Evolutionary conservation across 2,329 filamentous ascomycete species (phyloP), one percentile per base, ranked within the genome.

Genomic region (Lasiodiplodia gonubiensis): DNA sequence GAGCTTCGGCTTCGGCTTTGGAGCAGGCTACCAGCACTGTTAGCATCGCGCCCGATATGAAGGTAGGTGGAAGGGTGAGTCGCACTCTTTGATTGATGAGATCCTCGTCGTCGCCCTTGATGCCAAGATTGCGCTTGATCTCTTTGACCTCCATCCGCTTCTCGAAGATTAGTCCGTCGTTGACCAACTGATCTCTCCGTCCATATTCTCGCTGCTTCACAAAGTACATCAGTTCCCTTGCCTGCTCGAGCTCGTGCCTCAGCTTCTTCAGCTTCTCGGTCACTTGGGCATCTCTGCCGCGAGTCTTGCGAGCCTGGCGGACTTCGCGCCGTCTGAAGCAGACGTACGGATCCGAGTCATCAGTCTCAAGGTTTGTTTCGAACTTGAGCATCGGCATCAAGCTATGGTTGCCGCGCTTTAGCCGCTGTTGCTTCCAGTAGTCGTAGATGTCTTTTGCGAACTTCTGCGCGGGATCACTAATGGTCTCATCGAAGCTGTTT

Each of bases 311-410:
- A 60, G 93, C 94, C 78, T 97, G 93, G 68, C 95, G 90, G 55
- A 97, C 92, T 80, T 99, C 95, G 70, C 95, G 92, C 73, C 95
- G 89, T 77, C 95, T 89, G 87, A 99, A 99, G 81, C 95, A 99
- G 74, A 99, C 94, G 81, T 97, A 99, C 59, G 95, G 95, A 80
- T 99, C 95, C 74, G 92, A 89, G 77, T 99, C 95, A 79, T 99
- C 95, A 69, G 90, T 96, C 71, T 98, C 94, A 76, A 93, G 91
- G 70, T 95, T 93, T 55, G 90, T 96, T 82, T 99, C 95, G 71
- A 97, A 95, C 82, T 97, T 97, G 77, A 98, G 88, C 25, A 84
- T 85, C 8, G 93, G 88, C 75, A 94, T 90, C 69, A 98, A 82
- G 6, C 90, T 82, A 72, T 86, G 89, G 77, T 94, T 95, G 71